A percentile compares a stretch with the other conserved stretches of the same genome.
These are phyloP conservation scores for Anthoceros angustus DNA, from an alignment of 225 moss, liverwort and hornwort genomes.

Conservation along the genomic window DNA sequence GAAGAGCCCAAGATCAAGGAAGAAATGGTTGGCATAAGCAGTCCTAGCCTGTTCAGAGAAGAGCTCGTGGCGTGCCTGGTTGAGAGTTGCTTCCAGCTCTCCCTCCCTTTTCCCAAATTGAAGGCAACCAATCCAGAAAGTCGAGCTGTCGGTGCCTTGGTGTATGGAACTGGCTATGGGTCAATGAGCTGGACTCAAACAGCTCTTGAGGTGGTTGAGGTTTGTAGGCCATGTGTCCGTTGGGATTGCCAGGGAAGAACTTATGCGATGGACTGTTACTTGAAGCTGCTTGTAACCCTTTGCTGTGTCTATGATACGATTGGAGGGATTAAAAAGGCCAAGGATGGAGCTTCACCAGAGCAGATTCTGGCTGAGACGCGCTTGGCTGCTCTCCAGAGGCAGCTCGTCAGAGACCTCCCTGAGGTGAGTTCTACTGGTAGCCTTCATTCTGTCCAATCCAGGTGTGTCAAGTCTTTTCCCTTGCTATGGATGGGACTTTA, in stretches of 20 bases:
- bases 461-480: neutral
- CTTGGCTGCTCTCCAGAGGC: slow-evolving; percentile 62
- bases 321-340: slow-evolving; percentile 87
- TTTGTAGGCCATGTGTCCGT: slow-evolving; percentile 83
- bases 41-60: slow-evolving; percentile 67
- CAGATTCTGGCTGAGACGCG: slow-evolving; percentile 89
- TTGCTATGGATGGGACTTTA: neutral
- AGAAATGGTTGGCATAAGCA: slow-evolving; percentile 50
- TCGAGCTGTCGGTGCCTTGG: slow-evolving; percentile 69
- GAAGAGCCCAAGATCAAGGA: slow-evolving; percentile 77
- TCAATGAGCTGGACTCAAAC: slow-evolving; percentile 92
- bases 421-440: slow-evolving; percentile 30
- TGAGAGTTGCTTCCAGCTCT: slow-evolving; percentile 92
- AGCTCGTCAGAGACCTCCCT: slow-evolving; percentile 58
- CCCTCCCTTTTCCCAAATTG: slow-evolving; percentile 57
- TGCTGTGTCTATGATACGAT: slow-evolving; percentile 88
- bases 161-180: slow-evolving; percentile 74
- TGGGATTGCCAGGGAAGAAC: slow-evolving; percentile 88
- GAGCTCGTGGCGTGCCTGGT: slow-evolving; percentile 85
- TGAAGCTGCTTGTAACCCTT: slow-evolving; percentile 75
- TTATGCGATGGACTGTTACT: slow-evolving; percentile 92
- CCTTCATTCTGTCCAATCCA: neutral
- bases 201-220: slow-evolving; percentile 90
- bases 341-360: slow-evolving; percentile 95
- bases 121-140: slow-evolving; percentile 48